A percentile compares a stretch with the other conserved stretches of the same genome.
These are phyloP conservation scores for Linnemannia hyalina DNA, from an alignment of 192 early-diverging fungal genomes.

Conservation along the genomic window DNA sequence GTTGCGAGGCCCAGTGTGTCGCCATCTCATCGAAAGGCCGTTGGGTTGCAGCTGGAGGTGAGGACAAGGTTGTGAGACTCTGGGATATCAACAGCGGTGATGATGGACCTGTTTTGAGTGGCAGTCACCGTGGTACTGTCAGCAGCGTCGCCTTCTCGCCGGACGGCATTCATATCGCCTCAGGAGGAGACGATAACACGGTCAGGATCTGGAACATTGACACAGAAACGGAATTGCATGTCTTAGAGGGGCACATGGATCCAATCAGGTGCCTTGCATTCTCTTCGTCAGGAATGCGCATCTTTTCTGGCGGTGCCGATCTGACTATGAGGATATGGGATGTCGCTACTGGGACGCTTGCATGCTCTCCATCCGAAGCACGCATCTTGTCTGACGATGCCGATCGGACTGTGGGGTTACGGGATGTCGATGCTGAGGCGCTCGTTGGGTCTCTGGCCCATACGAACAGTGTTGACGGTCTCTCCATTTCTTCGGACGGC, in stretches of 20 bases:
- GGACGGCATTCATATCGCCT: background rate
- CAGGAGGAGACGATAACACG: background rate
- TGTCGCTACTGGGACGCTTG: background rate
- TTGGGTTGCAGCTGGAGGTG: background rate
- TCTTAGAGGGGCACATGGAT: background rate
- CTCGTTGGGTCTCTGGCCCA: background rate
- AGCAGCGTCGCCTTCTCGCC: background rate
- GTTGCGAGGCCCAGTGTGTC: background rate
- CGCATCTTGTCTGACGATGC: background rate
- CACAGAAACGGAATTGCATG: background rate
- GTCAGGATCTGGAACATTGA: background rate
- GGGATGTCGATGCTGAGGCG: background rate
- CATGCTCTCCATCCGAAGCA: background rate
- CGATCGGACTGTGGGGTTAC: background rate
- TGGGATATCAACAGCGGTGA: background rate
- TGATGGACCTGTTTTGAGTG: background rate
- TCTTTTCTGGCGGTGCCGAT: background rate
- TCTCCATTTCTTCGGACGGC: background rate
- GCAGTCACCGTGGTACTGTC: background rate
- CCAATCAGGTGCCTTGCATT: background rate
- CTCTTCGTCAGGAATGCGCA: background rate
- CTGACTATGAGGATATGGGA: background rate
- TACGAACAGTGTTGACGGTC: background rate
- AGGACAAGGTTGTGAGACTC: background rate
- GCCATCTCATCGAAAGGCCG: background rate